Evolutionary conservation across 768 basidiomycete genomes (phyloP).

Genomic region (Vararia minispora): DNA sequence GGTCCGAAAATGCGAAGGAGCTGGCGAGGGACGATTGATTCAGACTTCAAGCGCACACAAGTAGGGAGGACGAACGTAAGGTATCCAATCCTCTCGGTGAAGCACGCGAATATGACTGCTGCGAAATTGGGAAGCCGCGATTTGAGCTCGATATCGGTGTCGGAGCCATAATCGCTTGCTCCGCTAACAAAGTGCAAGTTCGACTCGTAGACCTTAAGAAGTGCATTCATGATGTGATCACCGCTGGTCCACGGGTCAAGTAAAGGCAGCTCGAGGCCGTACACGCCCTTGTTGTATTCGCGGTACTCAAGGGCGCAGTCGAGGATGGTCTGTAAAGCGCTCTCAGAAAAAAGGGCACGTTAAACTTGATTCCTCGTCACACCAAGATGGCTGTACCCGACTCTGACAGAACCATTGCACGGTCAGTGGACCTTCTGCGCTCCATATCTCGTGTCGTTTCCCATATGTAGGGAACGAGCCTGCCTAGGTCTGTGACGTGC

Average conservation of each 20-base stretch:
- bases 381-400: constrained; percentile 65
- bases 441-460: constrained; percentile 36
- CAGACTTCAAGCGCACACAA: no score
- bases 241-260: constrained; percentile 79
- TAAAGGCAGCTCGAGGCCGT: constrained; percentile 66
- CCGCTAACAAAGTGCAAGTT: constrained; percentile 41
- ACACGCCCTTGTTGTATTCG: constrained; percentile 56
- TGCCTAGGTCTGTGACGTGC: constrained; percentile 53
- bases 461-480: constrained; percentile 49
- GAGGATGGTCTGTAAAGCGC: constrained; percentile 51
- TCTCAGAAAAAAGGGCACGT: neutral
- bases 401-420: constrained; percentile 45
- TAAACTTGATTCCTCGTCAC: constrained; percentile 15
- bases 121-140: constrained; percentile 58
- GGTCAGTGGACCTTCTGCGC: no score
- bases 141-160: constrained; percentile 27
- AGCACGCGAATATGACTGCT: constrained; percentile 47
- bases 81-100: constrained; percentile 62
- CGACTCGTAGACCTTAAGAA: constrained; percentile 60
- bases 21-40: no score
- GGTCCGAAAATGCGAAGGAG: no score
- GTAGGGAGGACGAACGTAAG: no score
- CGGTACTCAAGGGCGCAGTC: constrained; percentile 69
- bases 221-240: constrained; percentile 51
- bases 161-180: constrained; percentile 20